Evolutionary conservation across 768 basidiomycete species (phyloP).

Genomic region (Boletus subparvulus): DNA sequence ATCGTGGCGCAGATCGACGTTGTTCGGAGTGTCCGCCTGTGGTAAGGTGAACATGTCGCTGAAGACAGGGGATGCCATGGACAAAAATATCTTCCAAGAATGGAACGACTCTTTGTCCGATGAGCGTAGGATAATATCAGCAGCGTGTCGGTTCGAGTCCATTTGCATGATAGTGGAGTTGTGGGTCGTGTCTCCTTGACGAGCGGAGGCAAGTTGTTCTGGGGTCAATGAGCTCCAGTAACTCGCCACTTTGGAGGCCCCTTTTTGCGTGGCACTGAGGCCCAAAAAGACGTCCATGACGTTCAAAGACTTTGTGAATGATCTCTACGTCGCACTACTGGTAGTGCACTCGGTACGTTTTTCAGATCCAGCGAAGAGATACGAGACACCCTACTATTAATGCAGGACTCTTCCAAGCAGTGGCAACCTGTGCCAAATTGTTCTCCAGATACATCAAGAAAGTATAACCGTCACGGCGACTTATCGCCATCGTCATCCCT

Average conservation of each 20-base stretch:
- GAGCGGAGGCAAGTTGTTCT: background rate
- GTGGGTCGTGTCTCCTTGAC: background rate
- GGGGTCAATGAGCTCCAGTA: background rate
- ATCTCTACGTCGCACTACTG: background rate
- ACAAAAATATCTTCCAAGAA: conserved; percentile 9
- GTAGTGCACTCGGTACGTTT: too few relatives aligned
- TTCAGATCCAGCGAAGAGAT: background rate
- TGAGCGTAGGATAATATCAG: conserved; percentile 17
- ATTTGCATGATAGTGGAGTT: conserved; percentile 10
- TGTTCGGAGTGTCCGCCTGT: background rate
- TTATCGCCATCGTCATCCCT: conserved; percentile 17
- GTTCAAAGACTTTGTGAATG: background rate
- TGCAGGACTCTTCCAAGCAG: background rate
- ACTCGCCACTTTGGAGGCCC: too few relatives aligned
- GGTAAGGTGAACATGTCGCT: conserved; percentile 15
- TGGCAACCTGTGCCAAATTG: background rate
- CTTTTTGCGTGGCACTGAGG: too few relatives aligned
- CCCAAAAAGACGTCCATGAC: background rate
- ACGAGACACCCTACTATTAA: background rate
- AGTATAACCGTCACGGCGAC: background rate
- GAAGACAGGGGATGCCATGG: conserved; percentile 15
- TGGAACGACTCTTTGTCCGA: conserved; percentile 6
- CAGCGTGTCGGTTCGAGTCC: background rate
- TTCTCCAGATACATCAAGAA: background rate
- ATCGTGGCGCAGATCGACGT: background rate